These are phyloP conservation scores for Ophiostoma populinum DNA, from an alignment of 2,329 filamentous ascomycete genomes.

Conservation along the genomic window DNA sequence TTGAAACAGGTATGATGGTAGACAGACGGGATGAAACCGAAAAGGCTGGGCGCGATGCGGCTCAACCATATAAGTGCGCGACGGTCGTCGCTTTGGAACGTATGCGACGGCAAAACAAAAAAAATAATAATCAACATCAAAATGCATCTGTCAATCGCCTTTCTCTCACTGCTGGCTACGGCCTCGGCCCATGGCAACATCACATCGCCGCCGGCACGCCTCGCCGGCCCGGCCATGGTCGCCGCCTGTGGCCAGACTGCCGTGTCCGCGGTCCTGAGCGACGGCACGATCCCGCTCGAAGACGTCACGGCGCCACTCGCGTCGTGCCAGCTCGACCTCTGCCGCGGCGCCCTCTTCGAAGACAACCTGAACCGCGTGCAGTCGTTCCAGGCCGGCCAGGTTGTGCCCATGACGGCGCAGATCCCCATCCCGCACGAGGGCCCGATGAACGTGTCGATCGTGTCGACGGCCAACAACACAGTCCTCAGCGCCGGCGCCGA, in stretches of 20 bases:
- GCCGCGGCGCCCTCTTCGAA: constrained; percentile 28
- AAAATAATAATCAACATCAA: too few species aligned
- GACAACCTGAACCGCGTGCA: constrained; percentile 27
- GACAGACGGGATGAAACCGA: too few species aligned
- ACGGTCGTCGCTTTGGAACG: background rate
- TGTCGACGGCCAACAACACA: constrained; percentile 33
- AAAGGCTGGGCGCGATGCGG: too few species aligned
- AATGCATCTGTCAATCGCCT: constrained; percentile 6
- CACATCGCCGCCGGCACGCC: constrained; percentile 23
- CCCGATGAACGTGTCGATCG: constrained; percentile 37
- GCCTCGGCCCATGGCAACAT: constrained; percentile 28
- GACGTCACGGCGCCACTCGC: constrained; percentile 13
- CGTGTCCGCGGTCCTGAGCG: constrained; percentile 18
- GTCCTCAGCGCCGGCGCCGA: constrained; percentile 28
- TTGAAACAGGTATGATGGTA: too few species aligned
- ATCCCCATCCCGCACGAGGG: constrained; percentile 29
- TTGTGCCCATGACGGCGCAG: constrained; percentile 22
- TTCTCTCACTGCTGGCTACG: constrained; percentile 12
- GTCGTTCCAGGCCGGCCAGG: constrained; percentile 24
- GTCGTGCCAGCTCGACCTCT: constrained; percentile 25
- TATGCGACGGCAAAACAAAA: background rate
- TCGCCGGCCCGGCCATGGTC: constrained; percentile 25
- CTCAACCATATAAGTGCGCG: background rate
- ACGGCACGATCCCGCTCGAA: constrained; percentile 21
- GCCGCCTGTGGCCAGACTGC: constrained; percentile 26